Percentiles rank a stretch among this genome's conserved stretches.
Evolutionary conservation across 2,329 filamentous ascomycete genomes (phyloP).

Genomic region (Ilyonectria destructans): DNA sequence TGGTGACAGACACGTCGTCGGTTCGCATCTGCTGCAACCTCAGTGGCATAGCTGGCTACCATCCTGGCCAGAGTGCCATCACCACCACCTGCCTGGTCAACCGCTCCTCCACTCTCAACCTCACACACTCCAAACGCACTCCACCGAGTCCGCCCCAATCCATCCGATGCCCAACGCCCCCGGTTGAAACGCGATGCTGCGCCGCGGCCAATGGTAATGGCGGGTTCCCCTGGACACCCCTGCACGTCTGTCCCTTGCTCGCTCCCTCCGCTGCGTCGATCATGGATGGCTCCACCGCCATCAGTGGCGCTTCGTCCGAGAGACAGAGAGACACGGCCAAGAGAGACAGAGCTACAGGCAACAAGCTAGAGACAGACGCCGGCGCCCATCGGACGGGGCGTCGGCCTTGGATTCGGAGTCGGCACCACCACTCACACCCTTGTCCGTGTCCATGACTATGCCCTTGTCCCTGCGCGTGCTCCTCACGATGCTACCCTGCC

Average conservation of each 20-base stretch:
- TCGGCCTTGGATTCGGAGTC: constrained; percentile 11
- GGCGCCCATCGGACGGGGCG: constrained; percentile 29
- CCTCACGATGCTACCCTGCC: constrained; percentile 24
- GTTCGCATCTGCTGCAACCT: too few relatives aligned
- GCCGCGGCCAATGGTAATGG: constrained; percentile 40
- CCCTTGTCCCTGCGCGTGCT: constrained; percentile 41
- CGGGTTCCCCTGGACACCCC: constrained; percentile 24
- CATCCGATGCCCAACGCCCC: constrained; percentile 20
- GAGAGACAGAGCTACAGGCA: constrained; percentile 1
- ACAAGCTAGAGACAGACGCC: constrained; percentile 22
- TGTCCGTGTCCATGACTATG: constrained; percentile 23
- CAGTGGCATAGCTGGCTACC: not conserved
- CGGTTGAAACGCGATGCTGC: constrained; percentile 27
- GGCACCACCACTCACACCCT: constrained; percentile 22
- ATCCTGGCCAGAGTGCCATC: not conserved
- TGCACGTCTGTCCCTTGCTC: constrained; percentile 16
- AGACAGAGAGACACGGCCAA: constrained; percentile 33
- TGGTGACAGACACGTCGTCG: not conserved
- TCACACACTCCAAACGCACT: constrained; percentile 28
- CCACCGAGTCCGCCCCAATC: constrained; percentile 18
- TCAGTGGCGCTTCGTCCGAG: constrained; percentile 34
- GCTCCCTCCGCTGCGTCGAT: constrained; percentile 28
- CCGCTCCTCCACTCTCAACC: constrained; percentile 29
- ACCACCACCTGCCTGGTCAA: constrained; percentile 14
- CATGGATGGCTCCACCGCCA: constrained; percentile 42